Conservation (phyloP, 1,284 basidiomycete genomes). For the Malassezia japonica region DNA sequence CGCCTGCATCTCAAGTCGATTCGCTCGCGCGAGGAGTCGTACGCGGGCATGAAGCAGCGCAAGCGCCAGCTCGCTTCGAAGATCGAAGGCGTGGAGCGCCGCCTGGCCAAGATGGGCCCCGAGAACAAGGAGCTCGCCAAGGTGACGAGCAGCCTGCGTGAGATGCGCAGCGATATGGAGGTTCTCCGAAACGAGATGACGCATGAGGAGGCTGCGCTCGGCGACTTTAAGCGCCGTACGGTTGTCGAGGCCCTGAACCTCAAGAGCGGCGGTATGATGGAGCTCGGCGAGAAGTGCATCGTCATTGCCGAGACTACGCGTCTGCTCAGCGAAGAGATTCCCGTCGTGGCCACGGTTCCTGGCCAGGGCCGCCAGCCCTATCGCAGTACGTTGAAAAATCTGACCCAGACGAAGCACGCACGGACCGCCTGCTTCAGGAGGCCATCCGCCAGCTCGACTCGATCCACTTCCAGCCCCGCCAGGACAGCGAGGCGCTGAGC, state of each 20-base stretch:
- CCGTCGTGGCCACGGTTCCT: slow-evolving; percentile 67
- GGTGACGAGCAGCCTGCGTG: slow-evolving; percentile 68
- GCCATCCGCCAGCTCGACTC: slow-evolving; percentile 16
- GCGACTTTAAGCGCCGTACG: slow-evolving; percentile 71
- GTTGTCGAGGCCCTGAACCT: slow-evolving; percentile 65
- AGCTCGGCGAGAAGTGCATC: slow-evolving; percentile 77
- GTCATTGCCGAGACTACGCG: slow-evolving; percentile 74
- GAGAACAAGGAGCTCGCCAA: slow-evolving; percentile 71
- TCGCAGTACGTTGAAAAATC: slow-evolving; percentile 11
- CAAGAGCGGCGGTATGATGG: slow-evolving; percentile 78
- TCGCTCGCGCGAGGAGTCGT: slow-evolving; percentile 70
- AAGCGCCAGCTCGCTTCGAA: slow-evolving; percentile 61
- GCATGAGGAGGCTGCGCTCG: slow-evolving; percentile 67
- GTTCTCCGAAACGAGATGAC: slow-evolving; percentile 71
- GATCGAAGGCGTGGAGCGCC: slow-evolving; percentile 79
- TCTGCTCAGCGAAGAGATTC: slow-evolving; percentile 69
- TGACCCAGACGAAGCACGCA: slow-evolving; percentile 13
- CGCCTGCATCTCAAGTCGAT: slow-evolving; percentile 58
- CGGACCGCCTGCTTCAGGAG: slow-evolving; percentile 16
- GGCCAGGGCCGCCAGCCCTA: slow-evolving; percentile 69
- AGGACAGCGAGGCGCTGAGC: slow-evolving; percentile 4
- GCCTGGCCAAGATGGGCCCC: slow-evolving; percentile 77
- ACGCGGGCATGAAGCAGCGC: slow-evolving; percentile 66
- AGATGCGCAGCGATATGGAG: slow-evolving; percentile 65
- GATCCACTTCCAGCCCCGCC: slow-evolving; percentile 15